These are phyloP conservation scores for Tausonia pullulans DNA, from an alignment of 1,284 basidiomycete genomes.

Conservation along the genomic window DNA sequence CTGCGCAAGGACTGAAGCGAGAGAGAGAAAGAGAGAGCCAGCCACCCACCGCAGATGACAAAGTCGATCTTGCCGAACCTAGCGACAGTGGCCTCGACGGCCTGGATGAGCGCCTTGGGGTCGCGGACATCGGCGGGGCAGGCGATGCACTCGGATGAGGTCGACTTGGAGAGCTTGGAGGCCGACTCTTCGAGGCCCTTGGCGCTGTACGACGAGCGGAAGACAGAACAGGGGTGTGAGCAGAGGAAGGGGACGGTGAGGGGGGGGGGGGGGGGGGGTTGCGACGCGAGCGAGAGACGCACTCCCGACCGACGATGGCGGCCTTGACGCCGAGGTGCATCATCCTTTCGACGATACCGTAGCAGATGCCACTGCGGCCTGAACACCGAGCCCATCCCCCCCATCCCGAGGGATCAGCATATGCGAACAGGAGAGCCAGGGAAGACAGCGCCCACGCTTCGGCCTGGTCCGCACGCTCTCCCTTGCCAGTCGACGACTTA, in stretches of 20 bases:
- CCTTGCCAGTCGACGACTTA: background rate
- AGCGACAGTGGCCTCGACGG: slow-evolving; percentile 63
- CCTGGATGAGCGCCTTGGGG: slow-evolving; percentile 57
- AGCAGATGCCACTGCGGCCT: slow-evolving; percentile 74
- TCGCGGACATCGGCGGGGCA: slow-evolving; percentile 74
- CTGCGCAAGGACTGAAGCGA: background rate
- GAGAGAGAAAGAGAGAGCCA: background rate
- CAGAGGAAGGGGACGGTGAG: background rate
- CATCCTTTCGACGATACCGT: slow-evolving; percentile 70
- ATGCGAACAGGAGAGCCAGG: too few relatives aligned
- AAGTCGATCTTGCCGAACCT: slow-evolving; percentile 83
- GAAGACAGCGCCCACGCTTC: too few relatives aligned
- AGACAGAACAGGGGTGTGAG: background rate
- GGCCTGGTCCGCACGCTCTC: too few relatives aligned
- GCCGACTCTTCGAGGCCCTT: slow-evolving; percentile 65
- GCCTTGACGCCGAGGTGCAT: slow-evolving; percentile 79
- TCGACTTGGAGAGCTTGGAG: slow-evolving; percentile 54
- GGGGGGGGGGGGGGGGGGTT: background rate
- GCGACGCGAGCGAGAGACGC: slow-evolving; percentile 25
- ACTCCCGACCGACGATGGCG: slow-evolving; percentile 78
- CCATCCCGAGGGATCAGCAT: too few relatives aligned
- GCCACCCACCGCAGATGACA: slow-evolving; percentile 68
- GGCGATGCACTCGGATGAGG: slow-evolving; percentile 60
- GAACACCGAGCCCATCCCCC: background rate
- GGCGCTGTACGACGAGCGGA: slow-evolving; percentile 41